A percentile compares a stretch with the other conserved stretches of the same genome.
Evolutionary conservation across 257 asterid species (phyloP).

Genomic region (Gentiana dahurica): DNA sequence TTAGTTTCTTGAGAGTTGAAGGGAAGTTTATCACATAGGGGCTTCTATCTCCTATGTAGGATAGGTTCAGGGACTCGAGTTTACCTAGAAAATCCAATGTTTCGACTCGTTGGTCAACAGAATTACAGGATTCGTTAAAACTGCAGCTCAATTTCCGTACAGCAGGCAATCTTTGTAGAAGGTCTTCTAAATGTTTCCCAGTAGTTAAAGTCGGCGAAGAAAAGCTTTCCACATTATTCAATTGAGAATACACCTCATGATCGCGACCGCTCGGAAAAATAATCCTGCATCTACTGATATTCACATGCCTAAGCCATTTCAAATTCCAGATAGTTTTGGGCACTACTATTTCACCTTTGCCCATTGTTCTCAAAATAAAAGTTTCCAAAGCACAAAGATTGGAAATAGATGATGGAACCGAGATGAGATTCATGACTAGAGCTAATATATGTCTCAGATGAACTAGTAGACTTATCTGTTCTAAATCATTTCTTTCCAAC

Average conservation of each 20-base stretch:
- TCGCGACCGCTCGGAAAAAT: neutral
- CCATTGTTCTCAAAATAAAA: neutral
- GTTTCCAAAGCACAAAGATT: conserved; percentile 1
- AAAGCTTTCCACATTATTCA: neutral
- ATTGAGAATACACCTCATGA: neutral
- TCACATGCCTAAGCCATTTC: neutral
- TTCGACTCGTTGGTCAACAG: neutral
- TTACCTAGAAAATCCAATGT: neutral
- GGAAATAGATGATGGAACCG: neutral
- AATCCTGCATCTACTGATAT: no score
- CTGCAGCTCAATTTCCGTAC: conserved; percentile 1
- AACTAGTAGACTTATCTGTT: conserved; percentile 1
- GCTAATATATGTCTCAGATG: neutral
- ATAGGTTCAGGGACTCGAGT: conserved; percentile 4
- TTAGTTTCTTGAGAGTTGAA: neutral
- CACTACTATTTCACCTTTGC: neutral
- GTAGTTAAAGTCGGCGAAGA: neutral
- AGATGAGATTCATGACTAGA: neutral
- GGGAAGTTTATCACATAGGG: neutral
- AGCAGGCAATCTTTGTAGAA: conserved; percentile 1
- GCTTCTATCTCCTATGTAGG: no score
- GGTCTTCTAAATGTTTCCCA: neutral
- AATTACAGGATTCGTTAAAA: neutral
- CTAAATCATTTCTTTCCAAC: neutral
- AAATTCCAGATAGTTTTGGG: neutral